These are phyloP conservation scores for Colletotrichum sp. DNA, from an alignment of 2,329 filamentous ascomycete species.

Conservation along the genomic window DNA sequence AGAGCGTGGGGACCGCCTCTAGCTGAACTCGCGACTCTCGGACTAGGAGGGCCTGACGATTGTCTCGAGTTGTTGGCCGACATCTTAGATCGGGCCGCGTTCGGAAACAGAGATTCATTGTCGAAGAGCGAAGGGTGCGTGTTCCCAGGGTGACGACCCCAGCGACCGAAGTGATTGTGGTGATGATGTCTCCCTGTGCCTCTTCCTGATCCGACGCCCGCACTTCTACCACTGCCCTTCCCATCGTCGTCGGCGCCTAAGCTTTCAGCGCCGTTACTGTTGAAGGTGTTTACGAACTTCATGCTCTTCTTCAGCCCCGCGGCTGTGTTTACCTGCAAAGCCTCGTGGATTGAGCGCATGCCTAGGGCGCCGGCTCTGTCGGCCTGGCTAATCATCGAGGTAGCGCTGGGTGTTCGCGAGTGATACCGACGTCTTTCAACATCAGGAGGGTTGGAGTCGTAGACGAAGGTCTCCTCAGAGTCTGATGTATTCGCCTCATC, in stretches of 20 bases:
- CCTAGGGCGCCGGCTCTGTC: slow-evolving; percentile 54
- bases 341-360: slow-evolving; percentile 65
- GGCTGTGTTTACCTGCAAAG: slow-evolving; percentile 36
- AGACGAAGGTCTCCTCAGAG: slow-evolving; percentile 98
- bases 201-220: slow-evolving; percentile 62
- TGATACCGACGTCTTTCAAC: slow-evolving; percentile 76
- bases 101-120: slow-evolving; percentile 79
- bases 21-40: slow-evolving; percentile 45
- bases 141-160: slow-evolving; percentile 72
- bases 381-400: slow-evolving; percentile 77
- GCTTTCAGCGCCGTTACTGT: slow-evolving; percentile 59
- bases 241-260: slow-evolving; percentile 70
- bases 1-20: slow-evolving; percentile 27
- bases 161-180: slow-evolving; percentile 69
- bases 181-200: slow-evolving; percentile 80
- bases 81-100: slow-evolving; percentile 68
- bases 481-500: slow-evolving; percentile 97
- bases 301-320: slow-evolving; percentile 83
- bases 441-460: slow-evolving; percentile 93
- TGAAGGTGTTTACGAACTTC: slow-evolving; percentile 90
- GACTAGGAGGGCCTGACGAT: slow-evolving; percentile 73
- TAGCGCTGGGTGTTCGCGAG: slow-evolving; percentile 92
- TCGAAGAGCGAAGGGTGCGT: slow-evolving; percentile 76
- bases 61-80: slow-evolving; percentile 62
- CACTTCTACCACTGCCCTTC: slow-evolving; percentile 65